Conservation (phyloP, 2,329 filamentous ascomycete genomes). For the Hypoxylon sp. region DNA sequence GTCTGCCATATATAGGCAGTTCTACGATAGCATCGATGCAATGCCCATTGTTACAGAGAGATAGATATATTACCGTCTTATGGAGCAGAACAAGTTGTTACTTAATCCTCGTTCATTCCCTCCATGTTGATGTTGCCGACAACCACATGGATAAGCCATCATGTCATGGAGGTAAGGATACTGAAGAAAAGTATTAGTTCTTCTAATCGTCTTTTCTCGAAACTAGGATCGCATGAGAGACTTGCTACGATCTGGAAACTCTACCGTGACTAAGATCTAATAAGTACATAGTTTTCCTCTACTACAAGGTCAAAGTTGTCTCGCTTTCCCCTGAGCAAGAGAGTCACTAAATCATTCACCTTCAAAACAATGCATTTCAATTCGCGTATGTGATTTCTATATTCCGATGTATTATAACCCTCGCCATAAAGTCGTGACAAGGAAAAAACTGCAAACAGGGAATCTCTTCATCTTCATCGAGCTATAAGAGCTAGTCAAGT, state of each 20-base stretch:
- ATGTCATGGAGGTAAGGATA: not conserved
- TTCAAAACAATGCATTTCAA: constrained; percentile 26
- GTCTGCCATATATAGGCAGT: not conserved
- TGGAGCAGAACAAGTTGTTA: not conserved
- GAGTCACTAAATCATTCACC: constrained; percentile 8
- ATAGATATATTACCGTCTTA: too few species aligned
- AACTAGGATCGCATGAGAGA: too few species aligned
- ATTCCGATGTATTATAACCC: constrained; percentile 55
- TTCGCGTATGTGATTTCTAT: constrained; percentile 46
- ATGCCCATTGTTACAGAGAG: not conserved
- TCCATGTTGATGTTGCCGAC: not conserved
- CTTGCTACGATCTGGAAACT: too few species aligned
- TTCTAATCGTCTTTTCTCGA: not conserved
- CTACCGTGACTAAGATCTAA: too few species aligned
- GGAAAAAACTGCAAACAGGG: constrained; percentile 49
- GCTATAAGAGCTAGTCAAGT: constrained; percentile 41
- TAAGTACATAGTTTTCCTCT: not conserved
- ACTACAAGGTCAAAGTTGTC: not conserved
- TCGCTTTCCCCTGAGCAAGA: not conserved
- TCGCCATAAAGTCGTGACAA: constrained; percentile 57
- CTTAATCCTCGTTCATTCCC: not conserved
- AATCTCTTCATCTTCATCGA: constrained; percentile 48
- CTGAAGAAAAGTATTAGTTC: not conserved
- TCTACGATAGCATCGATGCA: not conserved
- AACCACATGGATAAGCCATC: not conserved